Evolutionary conservation across 1,284 basidiomycete genomes (phyloP).

Genomic region (Rhodotorula sp.): DNA sequence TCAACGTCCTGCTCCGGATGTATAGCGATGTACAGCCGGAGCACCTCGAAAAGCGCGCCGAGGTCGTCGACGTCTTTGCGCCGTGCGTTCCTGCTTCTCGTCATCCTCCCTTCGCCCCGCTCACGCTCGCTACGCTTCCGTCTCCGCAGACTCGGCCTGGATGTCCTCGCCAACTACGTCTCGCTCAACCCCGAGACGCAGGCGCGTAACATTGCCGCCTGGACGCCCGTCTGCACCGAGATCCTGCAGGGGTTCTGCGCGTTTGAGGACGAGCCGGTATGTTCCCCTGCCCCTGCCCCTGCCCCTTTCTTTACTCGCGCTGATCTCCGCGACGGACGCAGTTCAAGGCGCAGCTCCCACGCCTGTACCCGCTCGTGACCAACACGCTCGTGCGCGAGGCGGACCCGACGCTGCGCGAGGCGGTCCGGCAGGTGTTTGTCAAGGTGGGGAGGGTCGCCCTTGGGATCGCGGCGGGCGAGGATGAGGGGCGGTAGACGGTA

Average conservation of each 20-base stretch:
- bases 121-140: not conserved
- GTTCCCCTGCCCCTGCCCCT: constrained; percentile 51
- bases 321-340: constrained; percentile 49
- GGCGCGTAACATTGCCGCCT: constrained; percentile 91
- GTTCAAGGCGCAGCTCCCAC: constrained; percentile 78
- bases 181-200: constrained; percentile 88
- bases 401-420: constrained; percentile 74
- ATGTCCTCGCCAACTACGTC: constrained; percentile 87
- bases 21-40: constrained; percentile 87
- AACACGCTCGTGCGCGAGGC: constrained; percentile 79
- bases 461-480: constrained; percentile 10
- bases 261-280: constrained; percentile 83
- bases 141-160: constrained; percentile 71
- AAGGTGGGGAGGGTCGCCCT: constrained; percentile 40
- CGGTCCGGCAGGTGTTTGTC: constrained; percentile 73
- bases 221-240: constrained; percentile 96
- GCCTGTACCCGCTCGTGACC: constrained; percentile 81
- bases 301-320: not conserved
- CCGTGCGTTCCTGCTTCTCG: constrained; percentile 66
- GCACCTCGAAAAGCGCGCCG: constrained; percentile 75
- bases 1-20: constrained; percentile 89
- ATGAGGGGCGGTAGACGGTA: not conserved
- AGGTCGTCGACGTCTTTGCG: constrained; percentile 83
- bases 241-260: constrained; percentile 85
- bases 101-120: not conserved